Evolutionary conservation across 2,329 filamentous ascomycete genomes (phyloP), one percentile per base, ranked within the genome.

Genomic region (Zymoseptoria pseudotritici): DNA sequence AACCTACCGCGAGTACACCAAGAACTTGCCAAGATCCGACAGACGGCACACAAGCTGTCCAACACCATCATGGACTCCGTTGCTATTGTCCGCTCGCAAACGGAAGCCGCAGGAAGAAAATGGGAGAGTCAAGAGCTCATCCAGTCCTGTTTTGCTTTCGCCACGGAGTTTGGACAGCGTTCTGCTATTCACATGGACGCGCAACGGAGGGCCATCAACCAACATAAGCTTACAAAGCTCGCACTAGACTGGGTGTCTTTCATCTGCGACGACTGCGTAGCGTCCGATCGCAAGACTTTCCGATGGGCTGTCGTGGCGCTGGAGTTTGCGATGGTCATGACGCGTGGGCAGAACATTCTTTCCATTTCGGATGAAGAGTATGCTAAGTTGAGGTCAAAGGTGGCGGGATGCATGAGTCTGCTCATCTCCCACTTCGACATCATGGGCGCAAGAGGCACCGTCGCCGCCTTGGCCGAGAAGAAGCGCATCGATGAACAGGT

Each of bases 41-140:
- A 92, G 73, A 95, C 95, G 2, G 91, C 93, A 2, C 97, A 95
- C 80, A 96, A 96, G 75, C 82, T 99, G 51, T 96, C 91, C 56
- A 97, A 97, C 76, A 91, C 91, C 6, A 97, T 99, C 75, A 97
- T 99, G 91, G 93, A 97, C 74, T 97, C 91, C 72, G 94, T 99
- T 52, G 91, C 96, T 72, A 91, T 90, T 63, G 94, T 99, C 65
- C 84, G 91, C 64, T 86, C 86, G 66, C 93, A 99, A 74, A 91
- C 91, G 1, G 82, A 83, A 59, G 65, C 65, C 11, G 63, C 65
- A 13, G 65, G 65, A 9, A 57, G 65, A 29, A 90, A 88, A 8
- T 83, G 93, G 65, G 88, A 94, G 65, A 96, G 93, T 72, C 91
- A 96, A 69, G 94, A 99, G 70, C 84, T 99, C 29, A 94, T 99